Conservation (phyloP, 495 filamentous ascomycete genomes). For the Podospora tetraspora region DNA sequence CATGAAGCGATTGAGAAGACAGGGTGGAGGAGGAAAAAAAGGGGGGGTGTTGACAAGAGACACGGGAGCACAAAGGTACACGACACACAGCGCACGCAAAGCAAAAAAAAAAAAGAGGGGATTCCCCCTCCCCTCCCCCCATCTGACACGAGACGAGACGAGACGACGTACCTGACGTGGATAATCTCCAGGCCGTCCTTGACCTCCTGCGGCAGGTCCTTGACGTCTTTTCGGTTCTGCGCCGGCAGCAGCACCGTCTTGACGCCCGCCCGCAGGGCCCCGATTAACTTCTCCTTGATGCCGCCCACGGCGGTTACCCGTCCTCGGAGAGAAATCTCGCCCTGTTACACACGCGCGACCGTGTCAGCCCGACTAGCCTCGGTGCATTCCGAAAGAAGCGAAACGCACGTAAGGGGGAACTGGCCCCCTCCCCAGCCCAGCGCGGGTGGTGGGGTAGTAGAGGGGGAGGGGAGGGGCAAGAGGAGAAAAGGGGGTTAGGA, state of each 20-base stretch:
- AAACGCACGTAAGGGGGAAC: conserved; percentile 19
- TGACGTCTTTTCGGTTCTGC: conserved; percentile 87
- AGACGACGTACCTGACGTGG: conserved; percentile 69
- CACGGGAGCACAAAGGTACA: background rate
- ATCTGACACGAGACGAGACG: background rate
- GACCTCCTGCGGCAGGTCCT: conserved; percentile 88
- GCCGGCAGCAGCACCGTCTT: conserved; percentile 87
- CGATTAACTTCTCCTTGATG: conserved; percentile 98
- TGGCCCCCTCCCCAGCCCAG: background rate
- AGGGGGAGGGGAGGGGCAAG: background rate
- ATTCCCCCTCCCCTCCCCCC: background rate
- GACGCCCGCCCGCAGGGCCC: conserved; percentile 86
- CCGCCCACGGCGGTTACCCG: conserved; percentile 85
- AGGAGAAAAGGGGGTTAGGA: conserved; percentile 8
- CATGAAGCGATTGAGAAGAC: background rate
- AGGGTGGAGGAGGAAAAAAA: background rate
- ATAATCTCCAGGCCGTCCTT: conserved; percentile 82
- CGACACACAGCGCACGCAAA: background rate
- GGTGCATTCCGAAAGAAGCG: conserved; percentile 5
- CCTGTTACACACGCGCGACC: conserved; percentile 35
- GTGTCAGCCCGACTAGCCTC: conserved; percentile 24
- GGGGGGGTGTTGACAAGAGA: background rate
- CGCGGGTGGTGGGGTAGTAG: background rate
- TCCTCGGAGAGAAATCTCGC: conserved; percentile 84
- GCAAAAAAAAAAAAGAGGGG: background rate